A percentile compares a stretch with the other conserved stretches of the same genome.
Conservation (phyloP, 2,329 filamentous ascomycete genomes). For the Aspergillus chevalieri region DNA sequence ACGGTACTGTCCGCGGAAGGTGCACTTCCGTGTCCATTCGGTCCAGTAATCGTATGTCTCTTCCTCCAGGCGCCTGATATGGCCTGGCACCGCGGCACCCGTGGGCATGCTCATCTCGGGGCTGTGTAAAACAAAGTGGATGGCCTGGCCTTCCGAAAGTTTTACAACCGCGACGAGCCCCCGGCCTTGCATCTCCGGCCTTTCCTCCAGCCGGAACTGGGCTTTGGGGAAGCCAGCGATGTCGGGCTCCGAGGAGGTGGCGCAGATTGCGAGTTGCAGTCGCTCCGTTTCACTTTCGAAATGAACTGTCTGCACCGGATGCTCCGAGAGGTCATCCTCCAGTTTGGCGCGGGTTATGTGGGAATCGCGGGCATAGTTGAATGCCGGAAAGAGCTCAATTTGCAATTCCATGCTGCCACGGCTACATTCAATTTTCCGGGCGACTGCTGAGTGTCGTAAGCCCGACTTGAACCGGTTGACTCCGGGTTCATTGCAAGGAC, state of each 20-base stretch:
- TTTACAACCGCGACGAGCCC: constrained; percentile 57
- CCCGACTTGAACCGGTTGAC: constrained; percentile 45
- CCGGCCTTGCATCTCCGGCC: constrained; percentile 51
- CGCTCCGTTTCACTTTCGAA: constrained; percentile 56
- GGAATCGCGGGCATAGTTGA: constrained; percentile 60
- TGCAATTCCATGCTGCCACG: constrained; percentile 60
- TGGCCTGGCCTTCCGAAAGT: constrained; percentile 59
- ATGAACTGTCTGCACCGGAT: constrained; percentile 54
- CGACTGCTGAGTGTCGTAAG: constrained; percentile 45
- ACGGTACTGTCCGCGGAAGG: constrained; percentile 65
- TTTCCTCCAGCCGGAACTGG: constrained; percentile 50
- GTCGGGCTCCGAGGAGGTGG: constrained; percentile 53
- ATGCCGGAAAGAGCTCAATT: constrained; percentile 66
- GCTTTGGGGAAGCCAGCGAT: constrained; percentile 45
- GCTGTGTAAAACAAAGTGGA: constrained; percentile 64
- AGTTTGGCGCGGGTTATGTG: constrained; percentile 42
- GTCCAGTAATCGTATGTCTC: constrained; percentile 68
- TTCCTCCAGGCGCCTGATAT: constrained; percentile 59
- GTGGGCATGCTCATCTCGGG: constrained; percentile 55
- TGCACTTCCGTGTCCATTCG: constrained; percentile 65
- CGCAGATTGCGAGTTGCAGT: constrained; percentile 62
- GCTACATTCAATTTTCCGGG: constrained; percentile 66
- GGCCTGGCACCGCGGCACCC: constrained; percentile 50
- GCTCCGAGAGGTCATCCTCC: constrained; percentile 31
- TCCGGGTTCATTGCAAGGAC: constrained; percentile 31